Percentiles rank a stretch among this genome's conserved stretches.
Conservation (phyloP, 257 asterid species). For the Capsicum pubescens region DNA sequence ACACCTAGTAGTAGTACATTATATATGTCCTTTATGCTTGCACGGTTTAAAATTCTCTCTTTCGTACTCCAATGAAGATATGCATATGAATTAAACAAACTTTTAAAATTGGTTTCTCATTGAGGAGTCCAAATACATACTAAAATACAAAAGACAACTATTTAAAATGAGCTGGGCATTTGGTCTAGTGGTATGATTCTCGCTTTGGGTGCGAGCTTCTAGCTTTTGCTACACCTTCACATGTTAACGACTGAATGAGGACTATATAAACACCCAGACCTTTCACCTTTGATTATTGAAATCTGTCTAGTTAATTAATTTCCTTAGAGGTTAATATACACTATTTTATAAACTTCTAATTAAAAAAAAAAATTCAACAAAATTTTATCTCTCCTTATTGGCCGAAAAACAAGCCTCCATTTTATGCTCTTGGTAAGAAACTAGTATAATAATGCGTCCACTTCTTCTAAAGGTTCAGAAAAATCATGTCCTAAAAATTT, state of each 20-base stretch:
- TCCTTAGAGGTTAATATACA: not conserved
- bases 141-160: too few relatives aligned
- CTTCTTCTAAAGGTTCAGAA: not conserved
- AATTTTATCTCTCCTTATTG: not conserved
- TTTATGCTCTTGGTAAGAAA: not conserved
- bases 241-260: too few relatives aligned
- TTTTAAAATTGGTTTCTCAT: too few relatives aligned
- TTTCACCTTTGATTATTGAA: too few relatives aligned
- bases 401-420: not conserved
- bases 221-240: too few relatives aligned
- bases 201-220: slow-evolving; percentile 72
- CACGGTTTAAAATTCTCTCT: too few relatives aligned
- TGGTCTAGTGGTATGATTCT: slow-evolving; percentile 94
- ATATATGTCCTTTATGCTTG: too few relatives aligned
- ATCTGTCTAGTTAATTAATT: not conserved
- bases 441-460: not conserved
- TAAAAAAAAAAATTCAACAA: not conserved
- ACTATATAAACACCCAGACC: too few relatives aligned
- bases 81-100: too few relatives aligned
- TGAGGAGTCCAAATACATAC: too few relatives aligned
- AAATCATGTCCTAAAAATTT: not conserved
- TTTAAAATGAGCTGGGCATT: not conserved
- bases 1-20: too few relatives aligned
- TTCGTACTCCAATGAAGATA: too few relatives aligned
- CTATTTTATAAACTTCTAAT: not conserved